Conservation (phyloP, 1,284 basidiomycete species). For the Cryptococcus sp. region DNA sequence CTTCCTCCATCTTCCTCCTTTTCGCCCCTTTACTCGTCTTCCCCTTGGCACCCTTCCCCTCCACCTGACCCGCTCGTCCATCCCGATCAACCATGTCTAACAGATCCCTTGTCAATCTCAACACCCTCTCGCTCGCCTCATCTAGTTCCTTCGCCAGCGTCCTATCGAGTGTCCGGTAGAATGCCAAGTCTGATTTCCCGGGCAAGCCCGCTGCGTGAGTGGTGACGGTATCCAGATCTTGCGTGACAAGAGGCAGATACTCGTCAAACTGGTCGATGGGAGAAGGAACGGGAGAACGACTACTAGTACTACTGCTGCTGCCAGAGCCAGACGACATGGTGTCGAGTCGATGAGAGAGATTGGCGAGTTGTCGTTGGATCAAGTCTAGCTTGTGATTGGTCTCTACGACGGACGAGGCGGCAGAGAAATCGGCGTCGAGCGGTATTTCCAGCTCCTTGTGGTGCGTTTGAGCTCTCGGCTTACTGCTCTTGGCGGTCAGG, state of each 20-base stretch:
- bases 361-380: too few species aligned
- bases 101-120: slow-evolving; percentile 58
- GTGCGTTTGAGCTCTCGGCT: too few species aligned
- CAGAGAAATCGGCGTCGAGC: too few species aligned
- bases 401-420: too few species aligned
- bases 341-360: too few species aligned
- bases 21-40: slow-evolving; percentile 37
- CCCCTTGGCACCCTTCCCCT: neutral
- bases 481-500: too few species aligned
- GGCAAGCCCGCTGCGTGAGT: slow-evolving; percentile 42
- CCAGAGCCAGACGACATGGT: too few species aligned
- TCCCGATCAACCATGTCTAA: slow-evolving; percentile 52
- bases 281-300: slow-evolving; percentile 13
- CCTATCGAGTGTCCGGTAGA: slow-evolving; percentile 76
- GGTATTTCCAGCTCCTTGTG: too few species aligned
- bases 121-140: slow-evolving; percentile 23
- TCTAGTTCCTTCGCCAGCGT: slow-evolving; percentile 53
- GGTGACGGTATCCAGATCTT: slow-evolving; percentile 37
- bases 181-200: slow-evolving; percentile 59
- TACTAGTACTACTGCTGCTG: too few species aligned
- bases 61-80: too few species aligned
- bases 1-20: slow-evolving; percentile 50
- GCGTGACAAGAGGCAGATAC: slow-evolving; percentile 34
- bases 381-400: too few species aligned
- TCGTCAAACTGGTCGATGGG: slow-evolving; percentile 20